Base-by-base conservation (phyloP, 306 rosid genomes). In the Cicer yamashitae region DNA sequence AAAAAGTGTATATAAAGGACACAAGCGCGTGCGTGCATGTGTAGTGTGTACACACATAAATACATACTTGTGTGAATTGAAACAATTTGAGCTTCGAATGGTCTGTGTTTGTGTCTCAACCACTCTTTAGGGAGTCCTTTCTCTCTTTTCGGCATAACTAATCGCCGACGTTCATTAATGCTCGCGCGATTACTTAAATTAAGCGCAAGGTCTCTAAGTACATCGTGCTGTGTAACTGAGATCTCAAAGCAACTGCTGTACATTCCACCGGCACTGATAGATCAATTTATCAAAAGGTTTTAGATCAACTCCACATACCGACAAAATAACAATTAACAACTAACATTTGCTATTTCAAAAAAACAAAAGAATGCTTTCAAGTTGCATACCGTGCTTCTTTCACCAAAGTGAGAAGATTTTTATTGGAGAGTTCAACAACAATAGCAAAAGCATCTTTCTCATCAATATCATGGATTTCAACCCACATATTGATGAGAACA, bases 61-160 rank as follows among this genome's bases (percentile, higher is more conserved):
- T 53, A 57, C 20, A 38, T 86, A 91, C 98, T 96, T 64, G 98
- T 91, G 82, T 94, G 98, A 76, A 94, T 68, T 10, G 98, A 94
- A 39, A 94, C 91, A 25, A 94, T 82, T 78, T 67, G 90, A 56
- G 97, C 96, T 38, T 90, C 73, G 50, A 88, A 94, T 52, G 90
- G 89, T 46, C 62, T 70, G 69, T 87, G 83, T 8, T 82, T 83
- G 67, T 76, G 30, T 75, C 90, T 88, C 52, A 71, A 79, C 98
- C 98, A 94, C 51, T 90, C 94, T 86, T 74, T 94, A 14, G 96
- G 98, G 71, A 90, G 84, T 43, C 82, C 80, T 2, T 37, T 62
- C 46, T 87, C 93, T 66, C 96, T 79, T 79, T 87, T 87, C 1
- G 98, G 89, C 98, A 94, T 94, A 2, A 91, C 87, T 53, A 94